Evolutionary conservation across 2,329 filamentous ascomycete species (phyloP).

Genomic region (Colletotrichum sp.): DNA sequence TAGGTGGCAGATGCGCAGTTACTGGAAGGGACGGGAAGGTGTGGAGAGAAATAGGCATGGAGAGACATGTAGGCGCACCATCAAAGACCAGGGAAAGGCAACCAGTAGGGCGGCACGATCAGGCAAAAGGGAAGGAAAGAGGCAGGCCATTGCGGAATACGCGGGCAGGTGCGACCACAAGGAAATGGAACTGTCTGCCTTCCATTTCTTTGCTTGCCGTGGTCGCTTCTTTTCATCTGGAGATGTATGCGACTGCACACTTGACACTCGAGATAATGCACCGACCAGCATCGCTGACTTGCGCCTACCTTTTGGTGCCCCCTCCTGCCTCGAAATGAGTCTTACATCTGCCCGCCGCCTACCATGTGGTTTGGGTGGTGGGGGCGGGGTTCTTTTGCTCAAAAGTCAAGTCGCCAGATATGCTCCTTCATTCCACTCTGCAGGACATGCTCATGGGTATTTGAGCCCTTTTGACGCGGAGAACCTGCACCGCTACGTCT

Average conservation of each 20-base stretch:
- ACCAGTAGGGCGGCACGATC: background rate
- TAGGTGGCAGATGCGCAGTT: background rate
- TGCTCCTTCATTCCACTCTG: background rate
- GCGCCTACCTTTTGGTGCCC: background rate
- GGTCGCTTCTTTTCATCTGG: background rate
- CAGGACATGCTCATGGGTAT: background rate
- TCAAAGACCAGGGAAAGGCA: background rate
- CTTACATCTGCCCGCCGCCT: background rate
- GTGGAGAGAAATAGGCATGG: background rate
- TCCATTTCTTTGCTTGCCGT: background rate
- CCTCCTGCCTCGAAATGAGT: background rate
- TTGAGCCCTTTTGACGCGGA: background rate
- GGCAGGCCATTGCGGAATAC: background rate
- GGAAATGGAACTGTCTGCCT: background rate
- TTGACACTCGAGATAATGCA: background rate
- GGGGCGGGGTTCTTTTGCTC: background rate
- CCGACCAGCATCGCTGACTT: background rate
- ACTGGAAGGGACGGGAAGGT: background rate
- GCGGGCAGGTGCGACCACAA: background rate
- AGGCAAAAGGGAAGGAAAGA: background rate
- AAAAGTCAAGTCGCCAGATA: background rate
- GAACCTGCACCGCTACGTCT: background rate
- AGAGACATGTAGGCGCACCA: background rate
- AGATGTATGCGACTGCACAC: background rate
- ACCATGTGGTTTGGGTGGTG: background rate